Percentiles rank a stretch among this genome's conserved stretches.
Evolutionary conservation across 768 basidiomycete species (phyloP).

Genomic region (Amanita inopinata): DNA sequence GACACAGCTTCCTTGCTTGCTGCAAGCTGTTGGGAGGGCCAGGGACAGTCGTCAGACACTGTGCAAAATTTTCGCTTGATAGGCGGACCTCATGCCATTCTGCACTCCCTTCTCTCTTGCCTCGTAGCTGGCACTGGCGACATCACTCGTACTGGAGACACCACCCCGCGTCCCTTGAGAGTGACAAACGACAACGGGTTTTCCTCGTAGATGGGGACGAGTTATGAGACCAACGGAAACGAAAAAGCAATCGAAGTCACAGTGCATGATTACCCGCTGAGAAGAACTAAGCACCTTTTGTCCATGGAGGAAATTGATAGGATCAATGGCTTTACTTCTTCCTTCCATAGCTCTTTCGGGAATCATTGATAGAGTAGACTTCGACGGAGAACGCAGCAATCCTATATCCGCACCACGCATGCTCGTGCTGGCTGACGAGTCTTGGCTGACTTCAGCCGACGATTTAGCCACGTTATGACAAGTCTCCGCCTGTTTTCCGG

Average conservation of each 20-base stretch:
- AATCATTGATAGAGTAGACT: background rate
- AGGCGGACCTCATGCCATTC: slow-evolving; percentile 85
- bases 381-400: background rate
- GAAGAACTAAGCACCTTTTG: background rate
- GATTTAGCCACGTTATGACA: slow-evolving; percentile 18
- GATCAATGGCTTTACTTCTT: background rate
- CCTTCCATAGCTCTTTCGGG: background rate
- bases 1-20: slow-evolving; percentile 71
- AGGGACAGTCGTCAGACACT: background rate
- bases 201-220: slow-evolving; percentile 75
- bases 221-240: slow-evolving; percentile 82
- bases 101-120: slow-evolving; percentile 80
- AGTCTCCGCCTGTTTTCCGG: slow-evolving; percentile 14
- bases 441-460: slow-evolving; percentile 8
- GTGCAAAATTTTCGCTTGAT: background rate
- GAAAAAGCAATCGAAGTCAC: slow-evolving; percentile 96
- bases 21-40: slow-evolving; percentile 43
- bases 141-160: slow-evolving; percentile 79
- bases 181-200: slow-evolving; percentile 93
- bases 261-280: slow-evolving; percentile 71
- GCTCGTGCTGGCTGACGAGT: too few relatives aligned
- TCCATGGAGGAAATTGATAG: background rate
- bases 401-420: slow-evolving; percentile 42
- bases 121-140: slow-evolving; percentile 92
- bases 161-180: slow-evolving; percentile 73